These are phyloP conservation scores for Murraya koenigii DNA, from an alignment of 345 rosid genomes.

Conservation along the genomic window DNA sequence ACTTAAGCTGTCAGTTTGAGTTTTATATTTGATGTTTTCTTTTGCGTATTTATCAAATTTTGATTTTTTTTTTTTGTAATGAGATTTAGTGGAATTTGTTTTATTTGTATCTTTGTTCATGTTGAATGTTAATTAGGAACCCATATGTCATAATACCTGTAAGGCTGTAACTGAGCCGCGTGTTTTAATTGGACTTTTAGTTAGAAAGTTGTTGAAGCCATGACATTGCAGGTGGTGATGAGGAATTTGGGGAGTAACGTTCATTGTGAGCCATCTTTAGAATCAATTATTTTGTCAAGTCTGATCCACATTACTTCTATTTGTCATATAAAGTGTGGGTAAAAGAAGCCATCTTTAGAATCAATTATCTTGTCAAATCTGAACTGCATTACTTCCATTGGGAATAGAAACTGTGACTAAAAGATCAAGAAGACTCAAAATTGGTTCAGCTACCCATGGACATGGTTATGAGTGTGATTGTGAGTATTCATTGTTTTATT, in stretches of 20 bases:
- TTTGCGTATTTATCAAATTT: not conserved
- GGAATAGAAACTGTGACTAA: too few relatives aligned
- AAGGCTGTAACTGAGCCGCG: not conserved
- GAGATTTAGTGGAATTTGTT: not conserved
- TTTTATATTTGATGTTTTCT: not conserved
- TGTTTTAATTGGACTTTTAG: not conserved
- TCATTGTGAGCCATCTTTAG: not conserved
- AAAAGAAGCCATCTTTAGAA: not conserved
- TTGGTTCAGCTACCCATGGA: too few relatives aligned
- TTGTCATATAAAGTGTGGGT: too few relatives aligned
- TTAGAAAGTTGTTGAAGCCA: constrained; percentile 10
- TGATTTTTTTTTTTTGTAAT: not conserved
- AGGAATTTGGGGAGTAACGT: constrained; percentile 29
- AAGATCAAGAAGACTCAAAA: too few relatives aligned
- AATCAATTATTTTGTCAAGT: not conserved
- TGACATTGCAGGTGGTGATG: constrained; percentile 37
- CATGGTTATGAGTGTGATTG: too few relatives aligned
- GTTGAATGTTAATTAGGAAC: not conserved
- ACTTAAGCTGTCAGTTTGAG: not conserved
- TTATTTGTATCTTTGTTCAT: not conserved
- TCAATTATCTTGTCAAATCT: not conserved
- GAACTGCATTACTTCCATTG: not conserved
- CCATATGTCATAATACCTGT: not conserved
- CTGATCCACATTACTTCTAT: not conserved
- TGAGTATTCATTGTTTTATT: too few relatives aligned